Percentiles rank a stretch among this genome's conserved stretches.
phyloP scores from a whole-genome alignment of 2,329 filamentous ascomycete genomes.

The Pseudocercospora cruenta region DNA sequence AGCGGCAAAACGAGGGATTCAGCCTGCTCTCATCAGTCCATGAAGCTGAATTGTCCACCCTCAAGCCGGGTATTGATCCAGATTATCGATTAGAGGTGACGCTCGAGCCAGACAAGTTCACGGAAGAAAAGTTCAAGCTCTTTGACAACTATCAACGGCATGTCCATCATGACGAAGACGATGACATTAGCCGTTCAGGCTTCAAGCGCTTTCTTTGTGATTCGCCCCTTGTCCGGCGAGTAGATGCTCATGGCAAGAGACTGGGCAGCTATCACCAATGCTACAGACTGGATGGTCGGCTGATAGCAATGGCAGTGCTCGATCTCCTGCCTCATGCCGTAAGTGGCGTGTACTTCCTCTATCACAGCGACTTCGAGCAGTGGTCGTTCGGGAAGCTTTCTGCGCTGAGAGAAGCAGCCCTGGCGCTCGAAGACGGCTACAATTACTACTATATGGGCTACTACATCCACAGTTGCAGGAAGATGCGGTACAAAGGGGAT shows the following conservation, averaged over 20 bases:
- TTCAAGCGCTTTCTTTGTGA: conserved; percentile 75
- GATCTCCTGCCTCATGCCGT: conserved; percentile 77
- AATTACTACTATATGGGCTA: conserved; percentile 71
- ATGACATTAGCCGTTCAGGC: conserved; percentile 61
- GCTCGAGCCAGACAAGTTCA: conserved; percentile 71
- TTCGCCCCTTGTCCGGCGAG: conserved; percentile 63
- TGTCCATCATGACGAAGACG: conserved; percentile 69
- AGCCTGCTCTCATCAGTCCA: conserved; percentile 69
- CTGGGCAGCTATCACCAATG: conserved; percentile 81
- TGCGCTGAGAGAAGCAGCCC: conserved; percentile 71
- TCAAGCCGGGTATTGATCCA: conserved; percentile 58
- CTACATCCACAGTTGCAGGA: conserved; percentile 79
- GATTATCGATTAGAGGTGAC: conserved; percentile 70
- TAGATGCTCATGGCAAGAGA: conserved; percentile 53
- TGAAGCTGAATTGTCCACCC: conserved; percentile 62
- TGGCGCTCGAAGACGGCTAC: conserved; percentile 71
- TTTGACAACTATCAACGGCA: conserved; percentile 75
- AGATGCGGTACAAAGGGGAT: conserved; percentile 85
- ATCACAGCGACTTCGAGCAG: conserved; percentile 72
- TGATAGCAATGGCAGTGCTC: conserved; percentile 76
- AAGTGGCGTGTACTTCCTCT: conserved; percentile 82
- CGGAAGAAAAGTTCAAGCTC: conserved; percentile 72
- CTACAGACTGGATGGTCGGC: conserved; percentile 68
- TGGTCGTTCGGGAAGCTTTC: conserved; percentile 75
- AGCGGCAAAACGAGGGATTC: conserved; percentile 68